A percentile compares a stretch with the other conserved stretches of the same genome.
These are phyloP conservation scores for Wickerhamomyces rabaulensis DNA, from an alignment of 805 yeast genomes.

Conservation along the genomic window DNA sequence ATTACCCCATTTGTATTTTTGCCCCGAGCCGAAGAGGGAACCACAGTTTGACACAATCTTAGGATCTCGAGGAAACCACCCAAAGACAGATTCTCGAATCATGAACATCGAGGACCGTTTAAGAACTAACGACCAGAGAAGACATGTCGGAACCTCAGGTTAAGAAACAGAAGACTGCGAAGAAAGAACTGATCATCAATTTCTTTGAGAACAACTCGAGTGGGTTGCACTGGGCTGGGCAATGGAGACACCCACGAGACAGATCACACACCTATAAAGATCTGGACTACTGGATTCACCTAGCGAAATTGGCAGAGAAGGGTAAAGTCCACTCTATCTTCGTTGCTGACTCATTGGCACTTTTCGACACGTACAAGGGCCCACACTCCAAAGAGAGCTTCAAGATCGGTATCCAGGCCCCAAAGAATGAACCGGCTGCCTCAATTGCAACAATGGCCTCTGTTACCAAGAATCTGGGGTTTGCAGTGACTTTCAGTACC, in stretches of 20 bases:
- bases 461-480: conserved; percentile 32
- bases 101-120: too few species aligned
- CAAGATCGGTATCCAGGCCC: conserved; percentile 28
- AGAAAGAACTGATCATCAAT: conserved; percentile 14
- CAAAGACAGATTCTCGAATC: too few species aligned
- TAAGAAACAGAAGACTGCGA: not conserved
- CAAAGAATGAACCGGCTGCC: conserved; percentile 28
- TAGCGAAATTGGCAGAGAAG: conserved; percentile 30
- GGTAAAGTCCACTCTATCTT: conserved; percentile 32
- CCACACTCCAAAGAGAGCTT: conserved; percentile 5
- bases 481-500: conserved; percentile 39
- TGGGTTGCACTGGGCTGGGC: conserved; percentile 6
- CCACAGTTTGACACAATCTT: too few species aligned
- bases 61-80: too few species aligned
- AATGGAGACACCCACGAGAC: conserved; percentile 7
- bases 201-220: conserved; percentile 32
- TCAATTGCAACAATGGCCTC: conserved; percentile 32
- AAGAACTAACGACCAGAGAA: too few species aligned
- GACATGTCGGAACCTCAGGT: not conserved
- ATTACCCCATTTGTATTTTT: too few species aligned
- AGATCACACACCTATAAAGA: conserved; percentile 2
- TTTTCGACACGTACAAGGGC: conserved; percentile 30
- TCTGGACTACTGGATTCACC: conserved; percentile 29
- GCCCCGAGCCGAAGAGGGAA: too few species aligned
- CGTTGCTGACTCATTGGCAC: conserved; percentile 33